These are phyloP conservation scores for Coniochaeta ligniaria DNA, from an alignment of 2,329 filamentous ascomycete species.

Conservation along the genomic window DNA sequence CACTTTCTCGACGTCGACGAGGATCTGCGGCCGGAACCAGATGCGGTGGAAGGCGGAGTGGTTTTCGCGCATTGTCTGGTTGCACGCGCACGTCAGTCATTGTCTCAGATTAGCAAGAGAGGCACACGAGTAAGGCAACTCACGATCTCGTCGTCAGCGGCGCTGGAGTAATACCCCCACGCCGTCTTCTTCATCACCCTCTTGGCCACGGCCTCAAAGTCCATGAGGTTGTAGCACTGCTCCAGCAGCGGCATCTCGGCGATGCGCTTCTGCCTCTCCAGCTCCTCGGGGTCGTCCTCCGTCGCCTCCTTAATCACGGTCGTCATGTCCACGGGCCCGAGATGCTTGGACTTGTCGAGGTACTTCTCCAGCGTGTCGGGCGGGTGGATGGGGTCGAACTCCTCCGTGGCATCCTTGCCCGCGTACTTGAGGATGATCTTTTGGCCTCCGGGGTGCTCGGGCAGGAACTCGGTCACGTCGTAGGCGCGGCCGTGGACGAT, in stretches of 20 bases:
- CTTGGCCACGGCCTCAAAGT: slow-evolving; percentile 91
- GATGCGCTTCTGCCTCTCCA: slow-evolving; percentile 65
- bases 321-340: slow-evolving; percentile 82
- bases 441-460: slow-evolving; percentile 82
- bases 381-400: slow-evolving; percentile 83
- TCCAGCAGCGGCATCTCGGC: slow-evolving; percentile 70
- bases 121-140: slow-evolving; percentile 18
- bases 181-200: slow-evolving; percentile 91
- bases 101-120: neutral
- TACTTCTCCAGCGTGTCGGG: slow-evolving; percentile 84
- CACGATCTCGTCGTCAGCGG: slow-evolving; percentile 83
- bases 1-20: slow-evolving; percentile 83
- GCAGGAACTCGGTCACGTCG: slow-evolving; percentile 85
- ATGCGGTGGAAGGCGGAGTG: slow-evolving; percentile 95
- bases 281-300: slow-evolving; percentile 52
- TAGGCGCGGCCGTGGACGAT: slow-evolving; percentile 82
- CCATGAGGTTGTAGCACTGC: slow-evolving; percentile 88
- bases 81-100: neutral
- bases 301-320: slow-evolving; percentile 64
- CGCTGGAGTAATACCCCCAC: slow-evolving; percentile 97
- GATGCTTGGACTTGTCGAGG: slow-evolving; percentile 75
- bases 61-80: slow-evolving; percentile 86
- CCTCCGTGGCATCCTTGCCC: slow-evolving; percentile 87
- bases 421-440: slow-evolving; percentile 97
- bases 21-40: slow-evolving; percentile 85